Percentiles rank a stretch among this genome's conserved stretches.
Conservation (phyloP, 768 basidiomycete genomes). For the Kwoniella sp. region DNA sequence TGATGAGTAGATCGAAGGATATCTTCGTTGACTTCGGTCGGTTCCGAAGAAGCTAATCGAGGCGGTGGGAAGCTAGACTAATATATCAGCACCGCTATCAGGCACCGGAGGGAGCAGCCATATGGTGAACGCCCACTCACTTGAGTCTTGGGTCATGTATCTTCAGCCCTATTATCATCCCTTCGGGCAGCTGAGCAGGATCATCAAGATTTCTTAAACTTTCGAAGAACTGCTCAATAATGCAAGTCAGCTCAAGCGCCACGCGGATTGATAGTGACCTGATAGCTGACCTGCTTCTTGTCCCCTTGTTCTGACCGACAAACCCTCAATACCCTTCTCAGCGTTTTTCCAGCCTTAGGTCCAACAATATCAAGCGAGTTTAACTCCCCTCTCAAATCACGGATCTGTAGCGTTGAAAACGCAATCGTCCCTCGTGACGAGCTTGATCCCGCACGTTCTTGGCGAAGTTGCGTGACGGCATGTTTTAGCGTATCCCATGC, state of each 20-base stretch:
- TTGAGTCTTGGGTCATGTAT: constrained; percentile 84
- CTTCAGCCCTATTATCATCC: constrained; percentile 74
- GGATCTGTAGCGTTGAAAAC: constrained; percentile 62
- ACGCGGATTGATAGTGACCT: not conserved
- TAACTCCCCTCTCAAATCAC: constrained; percentile 70
- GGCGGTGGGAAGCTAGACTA: constrained; percentile 75
- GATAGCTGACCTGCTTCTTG: constrained; percentile 15
- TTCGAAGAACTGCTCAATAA: constrained; percentile 66
- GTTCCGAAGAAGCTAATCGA: constrained; percentile 62
- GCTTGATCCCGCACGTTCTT: constrained; percentile 57
- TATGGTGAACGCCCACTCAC: constrained; percentile 58
- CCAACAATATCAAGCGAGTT: constrained; percentile 90
- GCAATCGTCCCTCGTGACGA: constrained; percentile 22
- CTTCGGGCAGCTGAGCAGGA: constrained; percentile 69
- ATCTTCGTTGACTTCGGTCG: constrained; percentile 43
- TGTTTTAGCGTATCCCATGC: constrained; percentile 58
- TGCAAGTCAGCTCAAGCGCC: no score
- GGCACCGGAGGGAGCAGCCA: not conserved
- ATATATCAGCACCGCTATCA: no score
- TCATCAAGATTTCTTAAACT: constrained; percentile 65
- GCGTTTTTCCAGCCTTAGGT: constrained; percentile 73
- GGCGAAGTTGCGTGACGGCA: constrained; percentile 59
- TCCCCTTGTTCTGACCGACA: constrained; percentile 35
- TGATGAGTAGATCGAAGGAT: constrained; percentile 12
- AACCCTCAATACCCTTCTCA: constrained; percentile 57